These are phyloP conservation scores for Exutisphaerella laricina DNA, from an alignment of 2,329 filamentous ascomycete species.

Conservation along the genomic window DNA sequence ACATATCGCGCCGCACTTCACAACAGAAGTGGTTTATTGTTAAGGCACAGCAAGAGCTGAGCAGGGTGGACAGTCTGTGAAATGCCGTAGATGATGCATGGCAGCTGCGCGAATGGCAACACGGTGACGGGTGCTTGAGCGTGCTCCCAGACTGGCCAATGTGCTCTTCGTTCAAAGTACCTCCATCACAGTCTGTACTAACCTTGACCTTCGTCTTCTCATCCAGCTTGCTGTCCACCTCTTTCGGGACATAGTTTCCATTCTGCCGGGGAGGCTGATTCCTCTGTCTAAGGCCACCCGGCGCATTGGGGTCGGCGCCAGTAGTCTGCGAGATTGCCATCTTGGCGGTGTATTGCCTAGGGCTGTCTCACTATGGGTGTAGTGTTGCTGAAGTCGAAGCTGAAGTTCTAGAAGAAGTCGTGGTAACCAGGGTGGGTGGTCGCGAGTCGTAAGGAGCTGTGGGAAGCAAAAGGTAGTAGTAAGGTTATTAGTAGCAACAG, in stretches of 20 bases:
- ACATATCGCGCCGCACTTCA: too few relatives aligned
- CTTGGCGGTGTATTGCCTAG: slow-evolving; percentile 11
- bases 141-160: too few relatives aligned
- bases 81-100: too few relatives aligned
- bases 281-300: slow-evolving; percentile 44
- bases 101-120: too few relatives aligned
- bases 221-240: slow-evolving; percentile 27
- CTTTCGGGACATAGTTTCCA: slow-evolving; percentile 29
- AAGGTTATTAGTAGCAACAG: too few relatives aligned
- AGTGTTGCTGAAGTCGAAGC: slow-evolving; percentile 1
- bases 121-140: too few relatives aligned
- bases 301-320: slow-evolving; percentile 39
- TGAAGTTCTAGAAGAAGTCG: background rate
- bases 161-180: too few relatives aligned
- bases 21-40: too few relatives aligned
- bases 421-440: background rate
- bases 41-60: too few relatives aligned
- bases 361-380: slow-evolving; percentile 5
- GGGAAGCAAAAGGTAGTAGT: background rate
- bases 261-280: slow-evolving; percentile 35
- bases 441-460: background rate
- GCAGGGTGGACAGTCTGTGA: too few relatives aligned
- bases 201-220: slow-evolving; percentile 48
- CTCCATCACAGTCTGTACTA: slow-evolving; percentile 11
- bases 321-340: slow-evolving; percentile 33